Conservation (phyloP, 1,284 basidiomycete species). For the Moniliophthora roreri region DNA sequence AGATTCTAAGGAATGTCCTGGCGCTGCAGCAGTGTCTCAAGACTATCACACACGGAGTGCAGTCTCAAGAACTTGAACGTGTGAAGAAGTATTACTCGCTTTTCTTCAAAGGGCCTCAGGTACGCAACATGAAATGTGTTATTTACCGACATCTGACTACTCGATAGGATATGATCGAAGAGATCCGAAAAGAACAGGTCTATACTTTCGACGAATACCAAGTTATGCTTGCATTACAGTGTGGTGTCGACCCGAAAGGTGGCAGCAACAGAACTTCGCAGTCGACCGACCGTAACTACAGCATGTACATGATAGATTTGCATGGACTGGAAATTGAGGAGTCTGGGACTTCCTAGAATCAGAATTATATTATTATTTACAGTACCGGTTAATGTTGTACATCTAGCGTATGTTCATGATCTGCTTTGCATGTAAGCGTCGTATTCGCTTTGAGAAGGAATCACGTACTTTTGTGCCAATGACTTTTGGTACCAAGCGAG, state of each 20-base stretch:
- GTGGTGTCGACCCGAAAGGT: conserved; percentile 67
- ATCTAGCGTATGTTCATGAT: background rate
- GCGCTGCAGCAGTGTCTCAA: conserved; percentile 93
- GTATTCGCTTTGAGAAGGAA: too few species aligned
- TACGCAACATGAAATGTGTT: conserved; percentile 31
- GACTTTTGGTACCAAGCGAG: conserved; percentile 13
- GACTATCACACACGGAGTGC: conserved; percentile 63
- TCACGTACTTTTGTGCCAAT: background rate
- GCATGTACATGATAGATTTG: conserved; percentile 79
- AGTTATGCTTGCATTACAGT: conserved; percentile 84
- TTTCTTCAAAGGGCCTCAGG: conserved; percentile 74
- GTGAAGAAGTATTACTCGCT: conserved; percentile 83
- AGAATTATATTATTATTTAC: background rate
- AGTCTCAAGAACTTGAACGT: conserved; percentile 71
- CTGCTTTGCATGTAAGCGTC: background rate
- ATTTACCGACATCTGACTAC: conserved; percentile 3
- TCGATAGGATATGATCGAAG: conserved; percentile 70
- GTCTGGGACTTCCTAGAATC: conserved; percentile 18
- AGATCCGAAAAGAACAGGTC: conserved; percentile 57
- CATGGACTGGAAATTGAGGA: conserved; percentile 74
- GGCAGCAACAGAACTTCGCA: conserved; percentile 49
- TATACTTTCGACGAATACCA: conserved; percentile 92
- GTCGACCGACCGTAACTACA: conserved; percentile 68
- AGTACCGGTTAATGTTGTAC: background rate
- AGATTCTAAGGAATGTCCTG: conserved; percentile 88